These are phyloP conservation scores for Chrysoporthe austroafricana DNA, from an alignment of 2,329 filamentous ascomycete species.

Conservation along the genomic window DNA sequence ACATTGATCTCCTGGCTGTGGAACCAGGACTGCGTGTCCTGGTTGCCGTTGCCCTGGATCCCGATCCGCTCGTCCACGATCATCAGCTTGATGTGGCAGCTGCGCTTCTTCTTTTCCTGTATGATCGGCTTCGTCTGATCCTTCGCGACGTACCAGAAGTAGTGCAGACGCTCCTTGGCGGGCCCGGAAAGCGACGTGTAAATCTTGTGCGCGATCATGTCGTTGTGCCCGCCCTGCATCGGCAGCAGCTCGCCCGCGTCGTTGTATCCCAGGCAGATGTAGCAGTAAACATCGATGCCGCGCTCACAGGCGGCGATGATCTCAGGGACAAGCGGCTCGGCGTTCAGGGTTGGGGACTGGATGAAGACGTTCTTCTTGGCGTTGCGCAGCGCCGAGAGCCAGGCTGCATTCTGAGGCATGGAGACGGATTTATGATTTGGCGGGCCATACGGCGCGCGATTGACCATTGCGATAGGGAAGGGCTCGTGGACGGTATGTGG, in stretches of 20 bases:
- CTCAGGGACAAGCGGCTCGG: slow-evolving; percentile 66
- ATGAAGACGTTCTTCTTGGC: slow-evolving; percentile 71
- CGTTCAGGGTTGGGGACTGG: slow-evolving; percentile 78
- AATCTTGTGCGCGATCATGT: slow-evolving; percentile 67
- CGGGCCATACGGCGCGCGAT: slow-evolving; percentile 67
- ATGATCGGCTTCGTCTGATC: slow-evolving; percentile 72
- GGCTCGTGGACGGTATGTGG: slow-evolving; percentile 55
- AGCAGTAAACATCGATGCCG: slow-evolving; percentile 70
- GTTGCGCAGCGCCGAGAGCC: slow-evolving; percentile 70
- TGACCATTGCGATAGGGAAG: slow-evolving; percentile 74
- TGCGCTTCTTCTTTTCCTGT: slow-evolving; percentile 66
- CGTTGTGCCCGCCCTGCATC: slow-evolving; percentile 75
- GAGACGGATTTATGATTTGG: slow-evolving; percentile 63
- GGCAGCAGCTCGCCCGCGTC: slow-evolving; percentile 77
- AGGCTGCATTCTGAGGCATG: slow-evolving; percentile 77
- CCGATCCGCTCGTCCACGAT: slow-evolving; percentile 71
- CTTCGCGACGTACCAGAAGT: slow-evolving; percentile 74
- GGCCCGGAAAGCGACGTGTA: slow-evolving; percentile 55
- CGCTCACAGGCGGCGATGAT: slow-evolving; percentile 67
- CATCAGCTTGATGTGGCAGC: slow-evolving; percentile 78
- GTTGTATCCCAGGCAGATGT: slow-evolving; percentile 79
- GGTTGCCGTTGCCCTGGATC: slow-evolving; percentile 76
- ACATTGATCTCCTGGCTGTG: slow-evolving; percentile 80
- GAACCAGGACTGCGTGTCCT: slow-evolving; percentile 80
- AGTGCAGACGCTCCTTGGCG: slow-evolving; percentile 56